Evolutionary conservation across 306 rosid genomes (phyloP), one percentile per base, ranked within the genome.

Genomic region (Neltuma alba): DNA sequence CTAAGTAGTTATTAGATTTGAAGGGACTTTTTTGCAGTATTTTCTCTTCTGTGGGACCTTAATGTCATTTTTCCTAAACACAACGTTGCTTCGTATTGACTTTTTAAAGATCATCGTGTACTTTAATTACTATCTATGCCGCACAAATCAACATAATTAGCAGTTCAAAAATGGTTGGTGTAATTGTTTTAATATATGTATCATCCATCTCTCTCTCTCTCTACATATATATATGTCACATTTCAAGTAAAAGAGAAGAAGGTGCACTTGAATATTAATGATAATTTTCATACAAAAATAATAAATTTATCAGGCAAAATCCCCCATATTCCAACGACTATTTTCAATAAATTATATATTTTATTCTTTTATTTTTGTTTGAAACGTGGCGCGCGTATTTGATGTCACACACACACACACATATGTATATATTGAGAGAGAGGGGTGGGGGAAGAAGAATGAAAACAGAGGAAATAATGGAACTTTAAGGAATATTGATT

Each of bases 391-490:
- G 13, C 6, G 65, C 33, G 18, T 1, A n/a, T n/a, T n/a, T 20
- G 21, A 20, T 50, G 20, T 52, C 9, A 44, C 0, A 14, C 6
- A 14, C 1, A 44, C 6, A 4, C 7, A 38, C 1, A 38, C 1
- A 5, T n/a, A n/a, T n/a, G n/a, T n/a, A n/a, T n/a, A n/a, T n/a
- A n/a, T n/a, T n/a, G n/a, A n/a, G n/a, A n/a, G n/a, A n/a, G n/a
- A n/a, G n/a, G n/a, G n/a, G n/a, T n/a, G n/a, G n/a, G 21, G 60
- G 60, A 57, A 57, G 63, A 23, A 36, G 28, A 65, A 38, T n/a
- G 72, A n/a, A 65, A 66, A 38, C 11, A n/a, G 72, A 13, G 50
- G 70, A 65, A 36, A 65, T 66, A 67, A n/a, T 67, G 72, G 50
- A 40, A 40, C 48, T 66, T 11, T 4, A 3, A 3, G 71, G 16